Evolutionary conservation across 108 stramenopile genomes (phyloP).

Genomic region (Mediolabrus comicus): DNA sequence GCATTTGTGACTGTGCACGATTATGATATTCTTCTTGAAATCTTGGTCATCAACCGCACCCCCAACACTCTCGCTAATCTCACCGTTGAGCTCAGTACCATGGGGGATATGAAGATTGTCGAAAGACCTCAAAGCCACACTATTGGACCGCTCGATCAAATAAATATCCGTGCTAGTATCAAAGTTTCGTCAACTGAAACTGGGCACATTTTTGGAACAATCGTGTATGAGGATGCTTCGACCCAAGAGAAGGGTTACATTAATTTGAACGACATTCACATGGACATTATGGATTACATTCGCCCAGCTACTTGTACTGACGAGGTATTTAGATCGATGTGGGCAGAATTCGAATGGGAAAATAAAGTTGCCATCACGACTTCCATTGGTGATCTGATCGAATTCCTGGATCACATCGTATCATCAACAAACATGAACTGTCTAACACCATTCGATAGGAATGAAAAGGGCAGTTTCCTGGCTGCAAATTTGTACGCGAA

Average conservation of each 20-base stretch:
- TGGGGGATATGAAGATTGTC: conserved; percentile 99
- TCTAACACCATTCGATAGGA: conserved; percentile 85
- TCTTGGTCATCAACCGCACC: conserved; percentile 97
- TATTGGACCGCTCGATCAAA: conserved; percentile 95
- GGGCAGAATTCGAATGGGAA: conserved; percentile 99
- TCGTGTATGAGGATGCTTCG: conserved; percentile 95
- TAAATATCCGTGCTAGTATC: conserved; percentile 93
- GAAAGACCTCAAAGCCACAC: conserved; percentile 96
- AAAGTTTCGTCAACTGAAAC: conserved; percentile 99
- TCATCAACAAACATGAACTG: conserved; percentile 96
- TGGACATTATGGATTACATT: conserved; percentile 99
- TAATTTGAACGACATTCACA: conserved; percentile 97
- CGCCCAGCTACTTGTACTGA: conserved; percentile 95
- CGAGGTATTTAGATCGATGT: conserved; percentile 97
- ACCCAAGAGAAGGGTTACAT: conserved; percentile 94
- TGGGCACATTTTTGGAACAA: conserved; percentile 99
- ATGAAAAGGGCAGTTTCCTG: conserved; percentile 85
- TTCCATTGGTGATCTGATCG: conserved; percentile 86
- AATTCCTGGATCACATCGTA: conserved; percentile 95
- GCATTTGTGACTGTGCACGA: conserved; percentile 98
- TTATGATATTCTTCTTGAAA: conserved; percentile 98
- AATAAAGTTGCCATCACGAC: conserved; percentile 97
- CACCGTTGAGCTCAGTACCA: conserved; percentile 96
- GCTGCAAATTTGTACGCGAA: conserved; percentile 99
- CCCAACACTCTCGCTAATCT: conserved; percentile 94